Evolutionary conservation across 2,329 filamentous ascomycete species (phyloP).

Genomic region (Scleromitrula shiraiana): DNA sequence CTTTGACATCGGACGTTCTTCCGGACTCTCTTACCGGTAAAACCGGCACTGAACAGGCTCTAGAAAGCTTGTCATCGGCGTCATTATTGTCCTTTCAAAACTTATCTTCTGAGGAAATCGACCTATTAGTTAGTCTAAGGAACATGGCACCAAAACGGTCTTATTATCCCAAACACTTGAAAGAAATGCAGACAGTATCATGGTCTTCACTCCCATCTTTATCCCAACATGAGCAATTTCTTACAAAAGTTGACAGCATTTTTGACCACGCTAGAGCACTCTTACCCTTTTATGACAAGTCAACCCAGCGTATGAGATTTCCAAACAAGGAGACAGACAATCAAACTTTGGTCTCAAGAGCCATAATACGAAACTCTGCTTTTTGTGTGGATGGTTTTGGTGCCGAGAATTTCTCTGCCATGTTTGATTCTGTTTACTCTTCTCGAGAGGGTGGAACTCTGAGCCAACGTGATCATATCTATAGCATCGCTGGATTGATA

Average conservation of each 20-base stretch:
- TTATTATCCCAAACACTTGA: slow-evolving; percentile 38
- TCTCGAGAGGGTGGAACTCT: slow-evolving; percentile 24
- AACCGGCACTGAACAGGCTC: slow-evolving; percentile 26
- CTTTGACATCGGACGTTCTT: slow-evolving; percentile 44
- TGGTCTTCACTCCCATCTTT: slow-evolving; percentile 38
- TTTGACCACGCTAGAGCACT: slow-evolving; percentile 28
- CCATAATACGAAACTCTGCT: slow-evolving; percentile 27
- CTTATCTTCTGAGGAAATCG: slow-evolving; percentile 32
- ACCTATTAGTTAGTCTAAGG: slow-evolving; percentile 33
- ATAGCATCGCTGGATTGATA: slow-evolving; percentile 15
- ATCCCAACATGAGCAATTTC: slow-evolving; percentile 39
- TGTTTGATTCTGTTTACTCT: slow-evolving; percentile 30
- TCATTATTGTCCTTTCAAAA: slow-evolving; percentile 39
- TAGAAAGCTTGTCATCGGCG: slow-evolving; percentile 41
- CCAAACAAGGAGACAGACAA: too few relatives aligned
- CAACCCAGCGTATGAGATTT: too few relatives aligned
- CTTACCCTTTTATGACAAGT: slow-evolving; percentile 26
- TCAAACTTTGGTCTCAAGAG: too few relatives aligned
- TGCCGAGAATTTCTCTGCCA: slow-evolving; percentile 30
- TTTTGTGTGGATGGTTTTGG: slow-evolving; percentile 32
- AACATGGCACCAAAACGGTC: slow-evolving; percentile 34
- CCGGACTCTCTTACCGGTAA: slow-evolving; percentile 15
- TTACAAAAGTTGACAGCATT: slow-evolving; percentile 30
- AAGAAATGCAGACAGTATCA: slow-evolving; percentile 39
- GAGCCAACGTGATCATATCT: slow-evolving; percentile 11